Evolutionary conservation across 257 asterid species (phyloP).

Genomic region (Ophiorrhiza pumila): DNA sequence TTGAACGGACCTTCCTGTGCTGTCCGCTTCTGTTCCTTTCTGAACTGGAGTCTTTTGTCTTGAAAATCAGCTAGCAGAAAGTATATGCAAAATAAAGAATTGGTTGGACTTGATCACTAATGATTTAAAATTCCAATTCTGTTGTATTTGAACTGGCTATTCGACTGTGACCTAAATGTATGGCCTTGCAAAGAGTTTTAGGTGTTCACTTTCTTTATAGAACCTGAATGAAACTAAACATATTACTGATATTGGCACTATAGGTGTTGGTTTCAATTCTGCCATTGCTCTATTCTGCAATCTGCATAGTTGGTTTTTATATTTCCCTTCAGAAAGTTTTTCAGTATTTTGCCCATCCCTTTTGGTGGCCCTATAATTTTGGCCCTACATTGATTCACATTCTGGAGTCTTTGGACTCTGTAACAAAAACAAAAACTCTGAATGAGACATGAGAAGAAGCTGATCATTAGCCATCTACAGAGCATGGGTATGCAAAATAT

Average conservation of each 20-base stretch:
- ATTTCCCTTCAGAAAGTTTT: background rate
- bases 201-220: background rate
- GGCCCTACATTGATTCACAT: background rate
- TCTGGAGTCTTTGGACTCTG: background rate
- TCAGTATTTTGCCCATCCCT: background rate
- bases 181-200: background rate
- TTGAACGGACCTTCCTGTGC: conserved; percentile 28
- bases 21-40: background rate
- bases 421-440: background rate
- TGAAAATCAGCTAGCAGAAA: conserved; percentile 6
- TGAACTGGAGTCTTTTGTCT: background rate
- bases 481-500: background rate
- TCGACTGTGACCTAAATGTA: background rate
- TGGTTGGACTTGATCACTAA: background rate
- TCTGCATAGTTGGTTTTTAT: background rate
- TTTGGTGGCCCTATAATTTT: background rate
- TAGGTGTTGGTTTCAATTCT: background rate
- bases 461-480: background rate
- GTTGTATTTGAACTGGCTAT: conserved; percentile 3
- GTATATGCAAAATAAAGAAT: conserved; percentile 5
- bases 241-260: background rate
- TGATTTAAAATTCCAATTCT: background rate
- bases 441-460: no score
- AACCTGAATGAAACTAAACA: conserved; percentile 1
- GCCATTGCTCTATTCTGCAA: background rate